Conservation (phyloP, 306 rosid species). For the Medicago ruthenica region DNA sequence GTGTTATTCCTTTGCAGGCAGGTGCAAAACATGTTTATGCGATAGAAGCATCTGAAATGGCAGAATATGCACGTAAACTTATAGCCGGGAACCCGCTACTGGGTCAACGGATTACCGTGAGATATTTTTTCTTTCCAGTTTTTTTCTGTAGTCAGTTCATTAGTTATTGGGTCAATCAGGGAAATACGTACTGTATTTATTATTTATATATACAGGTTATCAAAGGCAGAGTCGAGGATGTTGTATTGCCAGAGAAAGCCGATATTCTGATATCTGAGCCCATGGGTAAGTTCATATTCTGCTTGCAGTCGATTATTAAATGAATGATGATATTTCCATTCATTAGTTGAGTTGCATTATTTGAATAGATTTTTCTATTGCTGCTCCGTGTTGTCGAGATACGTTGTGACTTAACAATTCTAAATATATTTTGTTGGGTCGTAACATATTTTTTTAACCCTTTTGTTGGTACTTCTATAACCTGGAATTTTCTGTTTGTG, state of each 20-base stretch:
- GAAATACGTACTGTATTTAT: slow-evolving; percentile 19
- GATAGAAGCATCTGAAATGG: slow-evolving; percentile 99
- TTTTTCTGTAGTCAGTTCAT: not conserved
- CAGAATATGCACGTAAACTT: slow-evolving; percentile 86
- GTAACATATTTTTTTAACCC: not conserved
- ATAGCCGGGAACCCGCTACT: slow-evolving; percentile 84
- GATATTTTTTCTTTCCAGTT: slow-evolving; percentile 31
- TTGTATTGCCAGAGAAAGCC: slow-evolving; percentile 91
- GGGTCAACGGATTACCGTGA: slow-evolving; percentile 85
- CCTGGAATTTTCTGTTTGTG: slow-evolving; percentile 27
- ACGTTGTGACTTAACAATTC: not conserved
- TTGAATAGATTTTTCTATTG: not conserved
- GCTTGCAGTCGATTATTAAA: slow-evolving; percentile 42
- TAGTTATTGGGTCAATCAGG: not conserved
- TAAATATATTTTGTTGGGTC: slow-evolving; percentile 20
- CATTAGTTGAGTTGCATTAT: not conserved
- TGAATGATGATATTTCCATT: not conserved
- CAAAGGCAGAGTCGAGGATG: slow-evolving; percentile 93
- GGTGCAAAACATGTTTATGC: slow-evolving; percentile 99
- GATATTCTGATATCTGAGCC: slow-evolving; percentile 98
- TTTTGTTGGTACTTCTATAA: slow-evolving; percentile 8
- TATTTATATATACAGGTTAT: slow-evolving; percentile 61
- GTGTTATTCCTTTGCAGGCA: slow-evolving; percentile 61
- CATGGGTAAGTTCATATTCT: slow-evolving; percentile 70
- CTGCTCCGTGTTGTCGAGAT: not conserved